A percentile compares a stretch with the other conserved stretches of the same genome.
phyloP scores from a whole-genome alignment of 1,139 yeast species.

The Groenewaldozyma sp. region DNA sequence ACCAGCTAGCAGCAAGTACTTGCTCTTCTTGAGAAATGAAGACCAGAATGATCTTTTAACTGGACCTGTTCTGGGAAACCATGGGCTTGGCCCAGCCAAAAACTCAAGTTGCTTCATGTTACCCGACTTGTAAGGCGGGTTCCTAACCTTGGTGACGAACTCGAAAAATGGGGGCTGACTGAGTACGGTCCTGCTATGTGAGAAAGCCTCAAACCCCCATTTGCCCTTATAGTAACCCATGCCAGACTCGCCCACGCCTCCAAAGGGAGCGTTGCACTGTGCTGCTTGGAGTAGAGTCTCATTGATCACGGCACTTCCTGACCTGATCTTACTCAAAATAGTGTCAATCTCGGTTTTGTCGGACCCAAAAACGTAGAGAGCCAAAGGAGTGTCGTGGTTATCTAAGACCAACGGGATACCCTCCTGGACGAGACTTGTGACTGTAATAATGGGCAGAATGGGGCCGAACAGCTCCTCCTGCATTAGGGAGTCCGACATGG shows the following conservation, averaged over 20 bases:
- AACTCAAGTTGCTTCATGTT: slow-evolving; percentile 7
- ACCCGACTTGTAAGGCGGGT: slow-evolving; percentile 49
- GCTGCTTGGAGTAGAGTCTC: slow-evolving; percentile 70
- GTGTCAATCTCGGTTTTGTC: slow-evolving; percentile 42
- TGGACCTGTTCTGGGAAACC: slow-evolving; percentile 20
- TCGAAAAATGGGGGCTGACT: slow-evolving; percentile 66
- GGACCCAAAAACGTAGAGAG: slow-evolving; percentile 66
- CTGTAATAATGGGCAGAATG: slow-evolving; percentile 61
- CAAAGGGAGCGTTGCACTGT: slow-evolving; percentile 71
- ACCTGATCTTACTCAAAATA: slow-evolving; percentile 48
- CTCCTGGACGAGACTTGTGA: slow-evolving; percentile 37
- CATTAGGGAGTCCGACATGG: slow-evolving; percentile 66
- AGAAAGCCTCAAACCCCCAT: slow-evolving; percentile 61
- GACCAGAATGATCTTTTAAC: slow-evolving; percentile 13
- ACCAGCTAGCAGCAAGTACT: no score
- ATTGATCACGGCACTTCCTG: slow-evolving; percentile 67
- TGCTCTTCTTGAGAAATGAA: neutral
- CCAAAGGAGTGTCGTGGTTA: slow-evolving; percentile 78
- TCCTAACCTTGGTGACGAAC: slow-evolving; percentile 46
- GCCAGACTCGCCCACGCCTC: slow-evolving; percentile 86
- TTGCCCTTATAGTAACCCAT: slow-evolving; percentile 64
- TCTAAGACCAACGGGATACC: slow-evolving; percentile 42
- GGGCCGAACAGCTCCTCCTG: slow-evolving; percentile 79
- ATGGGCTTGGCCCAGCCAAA: slow-evolving; percentile 10
- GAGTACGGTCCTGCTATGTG: slow-evolving; percentile 65